A percentile compares a stretch with the other conserved stretches of the same genome.
Conservation (phyloP, 2,329 filamentous ascomycete species). For the Penicillium concentricum region DNA sequence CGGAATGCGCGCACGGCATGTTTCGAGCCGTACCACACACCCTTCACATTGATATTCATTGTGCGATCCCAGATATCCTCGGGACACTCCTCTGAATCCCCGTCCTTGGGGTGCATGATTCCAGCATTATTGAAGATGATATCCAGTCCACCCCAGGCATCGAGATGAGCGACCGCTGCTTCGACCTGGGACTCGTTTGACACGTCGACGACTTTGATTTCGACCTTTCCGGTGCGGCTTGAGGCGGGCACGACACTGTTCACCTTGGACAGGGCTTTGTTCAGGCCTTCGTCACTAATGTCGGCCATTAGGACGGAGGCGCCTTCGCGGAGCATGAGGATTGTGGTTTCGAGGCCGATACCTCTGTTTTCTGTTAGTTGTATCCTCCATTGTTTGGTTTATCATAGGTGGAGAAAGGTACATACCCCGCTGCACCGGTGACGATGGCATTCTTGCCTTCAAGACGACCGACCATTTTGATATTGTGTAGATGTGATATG, state of each 20-base stretch:
- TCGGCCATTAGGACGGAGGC: conserved; percentile 83
- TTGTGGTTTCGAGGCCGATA: conserved; percentile 87
- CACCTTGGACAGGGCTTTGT: conserved; percentile 73
- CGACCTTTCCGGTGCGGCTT: conserved; percentile 15
- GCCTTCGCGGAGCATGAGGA: conserved; percentile 86
- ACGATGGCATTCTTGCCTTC: conserved; percentile 70
- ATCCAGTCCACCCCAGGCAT: conserved; percentile 83
- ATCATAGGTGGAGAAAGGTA: background rate
- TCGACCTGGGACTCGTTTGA: conserved; percentile 79
- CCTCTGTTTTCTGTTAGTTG: conserved; percentile 52
- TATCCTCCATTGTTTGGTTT: background rate
- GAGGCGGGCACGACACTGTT: conserved; percentile 65
- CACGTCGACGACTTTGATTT: conserved; percentile 59
- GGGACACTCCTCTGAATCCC: conserved; percentile 76
- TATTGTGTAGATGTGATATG: background rate
- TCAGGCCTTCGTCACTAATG: conserved; percentile 74
- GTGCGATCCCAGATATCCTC: conserved; percentile 94
- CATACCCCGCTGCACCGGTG: conserved; percentile 80
- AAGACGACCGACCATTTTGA: conserved; percentile 35
- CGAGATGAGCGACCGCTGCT: conserved; percentile 69
- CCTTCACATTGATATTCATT: conserved; percentile 93
- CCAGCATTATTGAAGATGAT: conserved; percentile 97
- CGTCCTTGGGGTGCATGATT: conserved; percentile 87
- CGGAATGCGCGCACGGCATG: conserved; percentile 82
- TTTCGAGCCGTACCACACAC: conserved; percentile 93